These are phyloP conservation scores for Oryza rufipogon DNA, from an alignment of 176 grass and related monocot species.

Conservation along the genomic window DNA sequence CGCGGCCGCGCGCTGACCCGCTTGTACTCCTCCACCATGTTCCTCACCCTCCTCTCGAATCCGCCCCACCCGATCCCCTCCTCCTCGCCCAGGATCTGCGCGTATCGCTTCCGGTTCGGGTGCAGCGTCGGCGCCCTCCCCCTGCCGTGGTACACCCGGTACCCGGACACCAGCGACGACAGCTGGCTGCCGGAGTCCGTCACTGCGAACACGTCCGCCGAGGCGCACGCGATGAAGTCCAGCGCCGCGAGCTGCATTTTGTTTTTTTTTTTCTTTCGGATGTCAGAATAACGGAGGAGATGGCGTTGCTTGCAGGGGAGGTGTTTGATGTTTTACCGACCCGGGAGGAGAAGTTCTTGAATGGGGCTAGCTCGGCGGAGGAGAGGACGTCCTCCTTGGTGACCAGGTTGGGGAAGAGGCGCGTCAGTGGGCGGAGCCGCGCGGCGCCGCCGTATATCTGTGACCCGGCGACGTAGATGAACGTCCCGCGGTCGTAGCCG, in stretches of 20 bases:
- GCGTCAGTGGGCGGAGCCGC: slow-evolving; percentile 69
- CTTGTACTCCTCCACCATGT: slow-evolving; percentile 92
- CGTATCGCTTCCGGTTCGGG: slow-evolving; percentile 85
- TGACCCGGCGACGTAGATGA: slow-evolving; percentile 90
- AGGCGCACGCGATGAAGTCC: slow-evolving; percentile 93
- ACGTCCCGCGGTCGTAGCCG: slow-evolving; percentile 68
- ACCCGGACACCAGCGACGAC: slow-evolving; percentile 88
- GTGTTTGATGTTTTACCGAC: slow-evolving; percentile 26
- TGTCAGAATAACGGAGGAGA: too few species aligned
- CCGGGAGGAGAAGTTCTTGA: slow-evolving; percentile 80
- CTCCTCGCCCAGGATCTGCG: slow-evolving; percentile 68
- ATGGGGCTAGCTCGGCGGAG: slow-evolving; percentile 69
- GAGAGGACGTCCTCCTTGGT: slow-evolving; percentile 91
- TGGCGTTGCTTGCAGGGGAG: too few species aligned
- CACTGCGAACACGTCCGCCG: slow-evolving; percentile 89
- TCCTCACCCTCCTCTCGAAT: slow-evolving; percentile 69
- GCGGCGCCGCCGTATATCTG: slow-evolving; percentile 82
- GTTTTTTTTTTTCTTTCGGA: too few species aligned
- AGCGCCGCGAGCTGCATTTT: slow-evolving; percentile 66
- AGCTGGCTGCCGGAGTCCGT: slow-evolving; percentile 98
- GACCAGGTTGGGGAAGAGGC: slow-evolving; percentile 84
- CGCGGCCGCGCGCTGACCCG: slow-evolving; percentile 59
- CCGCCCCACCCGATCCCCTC: slow-evolving; percentile 59
- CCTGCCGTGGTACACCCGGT: slow-evolving; percentile 80
- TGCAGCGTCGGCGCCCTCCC: slow-evolving; percentile 75